Base-by-base conservation (phyloP, 2,329 filamentous ascomycete species). In the Aspergillus brunneoviolaceus region DNA sequence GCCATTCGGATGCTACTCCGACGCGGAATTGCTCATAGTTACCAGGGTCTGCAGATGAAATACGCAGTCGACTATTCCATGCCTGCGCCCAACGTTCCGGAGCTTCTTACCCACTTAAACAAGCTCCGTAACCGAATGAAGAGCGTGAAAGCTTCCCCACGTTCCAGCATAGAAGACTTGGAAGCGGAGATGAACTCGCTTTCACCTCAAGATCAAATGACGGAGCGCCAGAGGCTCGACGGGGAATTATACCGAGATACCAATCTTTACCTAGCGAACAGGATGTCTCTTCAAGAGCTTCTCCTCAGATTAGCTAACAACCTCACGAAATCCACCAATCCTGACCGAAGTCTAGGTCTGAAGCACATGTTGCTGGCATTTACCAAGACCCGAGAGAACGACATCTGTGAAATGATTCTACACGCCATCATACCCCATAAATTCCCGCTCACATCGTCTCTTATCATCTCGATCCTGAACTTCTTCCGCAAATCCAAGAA, bases 401-500 rank as follows among this genome's bases (percentile, higher is more conserved):
- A 79, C 56, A 55, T 79, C 16, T 72, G 72, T 9, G 74, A 76
- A 16, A 60, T 79, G 65, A 63, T 77, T 21, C 64, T 79, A 31
- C 72, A 72, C 47, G 72, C 75, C 49, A 52, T 79, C 27, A 60
- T 79, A 27, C 74, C 74, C 2, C 69, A 78, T 61, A 65, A 69
- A n/a, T 77, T 78, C 53, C 67, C 68, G 14, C 55, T 79, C 48
- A 74, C 60, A 45, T 65, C 70, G 3, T 70, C 76, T 2, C 63
- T 78, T 21, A 75, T 79, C 29, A 67, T 75, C 45, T 66, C 74
- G 0, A 75, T 76, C 5, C 33, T 79, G 29, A 70, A 68, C 12
- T 77, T 73, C 58, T 78, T 70, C 60, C 74, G 73, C 49, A 78
- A 76, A 60, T 70, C 73, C 2, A 76, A 75, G 57, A 75, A 79